Base-by-base conservation (phyloP, 768 basidiomycete genomes). In the Mycena galopus region DNA sequence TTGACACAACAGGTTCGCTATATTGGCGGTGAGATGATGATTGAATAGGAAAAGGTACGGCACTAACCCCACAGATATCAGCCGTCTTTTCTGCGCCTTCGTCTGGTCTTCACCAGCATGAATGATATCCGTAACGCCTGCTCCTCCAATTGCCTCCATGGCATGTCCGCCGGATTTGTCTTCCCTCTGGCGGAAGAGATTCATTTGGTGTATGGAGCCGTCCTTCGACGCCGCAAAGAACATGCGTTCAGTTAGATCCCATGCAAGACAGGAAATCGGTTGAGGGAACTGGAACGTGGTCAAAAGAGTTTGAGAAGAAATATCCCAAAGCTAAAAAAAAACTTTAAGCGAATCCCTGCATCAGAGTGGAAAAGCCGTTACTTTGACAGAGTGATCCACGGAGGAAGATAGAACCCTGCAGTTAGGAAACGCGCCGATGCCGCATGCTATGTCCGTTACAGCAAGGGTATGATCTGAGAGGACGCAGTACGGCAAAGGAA, bases 401-500 rank as follows among this genome's bases (percentile, higher is more conserved):
- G 95, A 95, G 4, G 94, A 90, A 1, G 96, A 94, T 74, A 97
- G 86, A 32, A 94, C 82, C 71, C 94, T 89, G 80, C 92, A 93
- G 66, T 84, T 89, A 19, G 94, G 95, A 81, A 94, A 97, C 6
- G 85, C 73, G 17, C 96, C 96, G 47, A 94, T 80, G 16, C 97
- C 96, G 72, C 96, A 92, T 16, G 87, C 80, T 35, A 99, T 88
- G 76, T 94, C 93, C 9, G 93, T 93, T 14, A 99, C 87, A 8
- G 95, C 94, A 5, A 99, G 89, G 0, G 97, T 98, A 79, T 99
- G 98, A 81, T 99, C 97, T 23, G 93, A 89, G 25, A 99, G 84
- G 2, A 91, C 90, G 78, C 91, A 93, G 78, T 92, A 94, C 4
- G 96, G 93, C 69, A 92, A 84, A 4, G 94, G 90, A 19, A 93